Conservation (phyloP, 768 basidiomycete genomes). For the Naganishia kalamii region DNA sequence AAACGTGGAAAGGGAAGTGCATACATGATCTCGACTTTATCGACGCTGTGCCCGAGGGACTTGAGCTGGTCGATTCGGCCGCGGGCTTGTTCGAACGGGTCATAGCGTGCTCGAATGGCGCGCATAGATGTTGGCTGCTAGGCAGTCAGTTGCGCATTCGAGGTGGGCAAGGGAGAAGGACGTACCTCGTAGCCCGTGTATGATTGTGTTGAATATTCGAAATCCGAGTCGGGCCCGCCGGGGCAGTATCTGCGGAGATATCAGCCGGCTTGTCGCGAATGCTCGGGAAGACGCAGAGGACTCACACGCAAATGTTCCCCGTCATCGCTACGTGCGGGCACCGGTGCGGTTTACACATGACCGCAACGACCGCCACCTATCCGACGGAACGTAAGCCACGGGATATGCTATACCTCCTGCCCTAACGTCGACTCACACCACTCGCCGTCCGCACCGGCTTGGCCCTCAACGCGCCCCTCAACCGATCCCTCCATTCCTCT, state of each 20-base stretch:
- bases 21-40: conserved; percentile 65
- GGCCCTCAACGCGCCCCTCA: conserved; percentile 82
- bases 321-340: conserved; percentile 99
- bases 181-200: conserved; percentile 49
- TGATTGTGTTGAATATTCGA: conserved; percentile 88
- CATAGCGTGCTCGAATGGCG: conserved; percentile 90
- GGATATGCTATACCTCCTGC: background rate
- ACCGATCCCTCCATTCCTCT: conserved; percentile 87
- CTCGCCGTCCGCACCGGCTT: conserved; percentile 94
- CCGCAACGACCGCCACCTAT: conserved; percentile 97
- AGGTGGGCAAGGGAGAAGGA: background rate
- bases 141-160: background rate
- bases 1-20: conserved; percentile 8
- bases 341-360: conserved; percentile 99
- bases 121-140: conserved; percentile 99
- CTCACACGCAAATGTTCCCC: conserved; percentile 96
- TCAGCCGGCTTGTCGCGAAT: background rate
- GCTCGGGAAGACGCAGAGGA: conserved; percentile 7
- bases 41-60: conserved; percentile 90
- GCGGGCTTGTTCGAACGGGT: conserved; percentile 94
- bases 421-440: conserved; percentile 58
- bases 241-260: conserved; percentile 72
- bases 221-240: conserved; percentile 97
- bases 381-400: background rate
- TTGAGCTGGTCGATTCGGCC: conserved; percentile 93